Evolutionary conservation across 805 yeast genomes (phyloP).

Genomic region (Peterozyma xylosa): DNA sequence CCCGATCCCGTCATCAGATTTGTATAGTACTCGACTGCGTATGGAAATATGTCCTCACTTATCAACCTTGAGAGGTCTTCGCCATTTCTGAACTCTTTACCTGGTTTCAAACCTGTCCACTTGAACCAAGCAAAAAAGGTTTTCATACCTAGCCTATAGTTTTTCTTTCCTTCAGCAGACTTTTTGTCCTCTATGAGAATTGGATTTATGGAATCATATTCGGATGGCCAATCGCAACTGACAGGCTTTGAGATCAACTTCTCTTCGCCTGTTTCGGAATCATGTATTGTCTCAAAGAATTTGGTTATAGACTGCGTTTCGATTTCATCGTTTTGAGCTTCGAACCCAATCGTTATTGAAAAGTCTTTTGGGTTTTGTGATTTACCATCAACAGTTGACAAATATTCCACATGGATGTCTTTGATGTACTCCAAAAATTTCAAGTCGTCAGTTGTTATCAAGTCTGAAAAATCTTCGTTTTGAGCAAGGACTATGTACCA

Average conservation of each 20-base stretch:
- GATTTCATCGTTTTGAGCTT: slow-evolving; percentile 35
- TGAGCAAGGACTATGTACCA: slow-evolving; percentile 87
- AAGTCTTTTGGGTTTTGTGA: slow-evolving; percentile 44
- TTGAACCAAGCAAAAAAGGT: slow-evolving; percentile 83
- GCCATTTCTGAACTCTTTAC: slow-evolving; percentile 73
- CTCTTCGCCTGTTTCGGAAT: slow-evolving; percentile 46
- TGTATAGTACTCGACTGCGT: slow-evolving; percentile 76
- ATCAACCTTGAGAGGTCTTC: slow-evolving; percentile 69
- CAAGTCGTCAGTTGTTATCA: slow-evolving; percentile 67
- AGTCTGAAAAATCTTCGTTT: slow-evolving; percentile 80
- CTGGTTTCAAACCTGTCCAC: slow-evolving; percentile 77
- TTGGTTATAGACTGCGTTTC: slow-evolving; percentile 57
- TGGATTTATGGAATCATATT: slow-evolving; percentile 51
- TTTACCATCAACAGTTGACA: slow-evolving; percentile 27
- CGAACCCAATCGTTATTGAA: slow-evolving; percentile 52
- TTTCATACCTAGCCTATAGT: slow-evolving; percentile 66
- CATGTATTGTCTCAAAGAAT: slow-evolving; percentile 38
- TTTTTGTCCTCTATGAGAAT: slow-evolving; percentile 34
- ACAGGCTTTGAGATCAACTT: slow-evolving; percentile 46
- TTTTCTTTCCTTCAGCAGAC: slow-evolving; percentile 45
- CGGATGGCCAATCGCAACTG: slow-evolving; percentile 62
- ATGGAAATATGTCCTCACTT: slow-evolving; percentile 76
- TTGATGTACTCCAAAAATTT: slow-evolving; percentile 61
- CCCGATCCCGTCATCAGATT: slow-evolving; percentile 60
- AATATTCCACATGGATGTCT: slow-evolving; percentile 56